Evolutionary conservation across 805 yeast species (phyloP).

Genomic region (Vanderwaltozyma verrucispora): DNA sequence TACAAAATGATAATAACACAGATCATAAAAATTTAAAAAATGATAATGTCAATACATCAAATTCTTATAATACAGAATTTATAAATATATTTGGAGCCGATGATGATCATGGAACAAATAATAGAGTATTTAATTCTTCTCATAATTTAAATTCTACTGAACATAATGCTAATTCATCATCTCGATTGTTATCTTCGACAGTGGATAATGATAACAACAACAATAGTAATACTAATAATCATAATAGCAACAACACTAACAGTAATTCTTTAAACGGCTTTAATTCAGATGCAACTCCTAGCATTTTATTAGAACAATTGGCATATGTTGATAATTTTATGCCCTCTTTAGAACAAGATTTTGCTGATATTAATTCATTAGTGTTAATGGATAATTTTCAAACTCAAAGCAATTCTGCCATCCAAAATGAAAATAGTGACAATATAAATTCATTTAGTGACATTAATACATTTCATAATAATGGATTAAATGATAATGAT

Average conservation of each 20-base stretch:
- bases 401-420: background rate
- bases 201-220: too few relatives aligned
- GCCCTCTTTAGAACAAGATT: constrained; percentile 38
- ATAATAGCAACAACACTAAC: background rate
- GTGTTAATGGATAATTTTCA: constrained; percentile 5
- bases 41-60: background rate
- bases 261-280: background rate
- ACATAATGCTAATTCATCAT: too few relatives aligned
- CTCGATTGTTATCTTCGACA: too few relatives aligned
- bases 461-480: background rate
- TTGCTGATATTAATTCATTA: constrained; percentile 27
- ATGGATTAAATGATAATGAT: background rate
- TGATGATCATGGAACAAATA: too few relatives aligned
- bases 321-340: constrained; percentile 73
- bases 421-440: constrained; percentile 6
- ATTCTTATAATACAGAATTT: constrained; percentile 10
- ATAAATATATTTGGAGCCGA: constrained; percentile 15
- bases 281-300: constrained; percentile 19
- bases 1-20: too few relatives aligned
- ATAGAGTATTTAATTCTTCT: too few relatives aligned
- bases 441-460: constrained; percentile 3
- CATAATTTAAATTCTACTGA: too few relatives aligned
- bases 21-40: background rate
- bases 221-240: background rate
- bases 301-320: constrained; percentile 55